These are phyloP conservation scores for Ramularia endophylla DNA, from an alignment of 2,329 filamentous ascomycete genomes.

Conservation along the genomic window DNA sequence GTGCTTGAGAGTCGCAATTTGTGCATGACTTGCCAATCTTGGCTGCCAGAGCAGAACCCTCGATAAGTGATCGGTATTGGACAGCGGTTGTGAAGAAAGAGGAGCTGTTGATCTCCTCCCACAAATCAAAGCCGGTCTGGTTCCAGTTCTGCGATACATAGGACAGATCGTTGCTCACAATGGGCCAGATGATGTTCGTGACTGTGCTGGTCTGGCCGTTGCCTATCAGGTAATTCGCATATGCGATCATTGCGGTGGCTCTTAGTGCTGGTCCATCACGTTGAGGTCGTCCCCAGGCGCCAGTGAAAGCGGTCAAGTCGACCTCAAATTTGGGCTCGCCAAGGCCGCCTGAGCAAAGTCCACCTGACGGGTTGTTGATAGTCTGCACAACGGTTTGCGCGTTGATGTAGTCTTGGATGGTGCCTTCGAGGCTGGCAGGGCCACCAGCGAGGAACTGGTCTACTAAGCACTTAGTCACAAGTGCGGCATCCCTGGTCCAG, in stretches of 20 bases:
- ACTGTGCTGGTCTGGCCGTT: conserved; percentile 38
- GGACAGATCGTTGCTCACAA: conserved; percentile 67
- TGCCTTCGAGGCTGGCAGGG: conserved; percentile 46
- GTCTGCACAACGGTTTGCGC: conserved; percentile 62
- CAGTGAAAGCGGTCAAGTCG: conserved; percentile 46
- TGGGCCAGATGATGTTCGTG: conserved; percentile 59
- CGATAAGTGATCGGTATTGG: conserved; percentile 59
- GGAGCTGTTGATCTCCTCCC: conserved; percentile 72
- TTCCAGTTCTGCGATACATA: conserved; percentile 68
- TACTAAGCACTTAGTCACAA: conserved; percentile 63
- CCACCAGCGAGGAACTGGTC: conserved; percentile 62
- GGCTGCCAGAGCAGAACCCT: conserved; percentile 62
- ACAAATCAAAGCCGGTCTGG: conserved; percentile 63
- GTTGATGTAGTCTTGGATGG: conserved; percentile 63
- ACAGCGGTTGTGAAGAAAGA: conserved; percentile 73
- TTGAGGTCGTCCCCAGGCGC: conserved; percentile 71
- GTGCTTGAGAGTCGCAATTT: conserved; percentile 59
- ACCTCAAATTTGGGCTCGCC: conserved; percentile 70
- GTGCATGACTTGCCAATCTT: conserved; percentile 55
- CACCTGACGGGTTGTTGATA: conserved; percentile 64
- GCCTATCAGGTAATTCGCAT: conserved; percentile 62
- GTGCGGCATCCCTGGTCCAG: conserved; percentile 69
- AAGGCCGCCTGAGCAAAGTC: conserved; percentile 47
- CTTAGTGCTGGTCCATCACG: conserved; percentile 72
- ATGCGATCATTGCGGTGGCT: conserved; percentile 65